Base-by-base conservation (phyloP, 2,329 filamentous ascomycete genomes). In the Exutisphaerella laricina region DNA sequence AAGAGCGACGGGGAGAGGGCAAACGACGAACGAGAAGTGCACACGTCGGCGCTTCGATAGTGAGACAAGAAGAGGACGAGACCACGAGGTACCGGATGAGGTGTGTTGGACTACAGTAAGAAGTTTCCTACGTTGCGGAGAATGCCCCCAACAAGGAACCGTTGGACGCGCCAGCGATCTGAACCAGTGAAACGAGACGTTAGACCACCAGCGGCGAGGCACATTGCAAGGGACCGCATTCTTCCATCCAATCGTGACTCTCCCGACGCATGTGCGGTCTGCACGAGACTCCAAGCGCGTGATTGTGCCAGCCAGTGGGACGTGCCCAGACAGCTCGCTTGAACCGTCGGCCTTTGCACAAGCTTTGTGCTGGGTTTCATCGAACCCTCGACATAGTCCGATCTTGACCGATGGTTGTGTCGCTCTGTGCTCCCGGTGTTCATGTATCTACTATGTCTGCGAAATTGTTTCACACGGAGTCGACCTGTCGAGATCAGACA, bases 1-100 rank as follows among this genome's bases (percentile, higher is more conserved):
- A 37, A 43, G 40, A 43, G 28, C 32, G 40, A 43, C 32, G 12
- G 26, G 39, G 30, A 29, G 31, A 21, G 28, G 28, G 28, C 39
- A 34, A 18, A 17, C 13, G 23, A 18, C 16, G 16, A 37, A 43
- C 33, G 40, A 30, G 20, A 10, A 35, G 33, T 21, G 20, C 20
- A 23, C 21, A n/a, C 21, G 18, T 23, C 18, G 31, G 32, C 25
- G 40, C 40, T 43, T 43, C 20, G n/a, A 8, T 18, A 12, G 29
- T 25, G 39, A 41, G 30, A 35, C 16, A 41, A 21, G 29, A 22
- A 22, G 25, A 26, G 26, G 30, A 36, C 16, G 23, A 43, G 33
- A 18, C 22, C 23, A 3, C 12, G 12, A 36, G n/a, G 33, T 36
- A 10, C 12, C 12, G 31, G 31, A 33, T 7, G 31, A 33, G 12